phyloP scores from a whole-genome alignment of 2,329 filamentous ascomycete species.

The Trichoderma pleuroti region DNA sequence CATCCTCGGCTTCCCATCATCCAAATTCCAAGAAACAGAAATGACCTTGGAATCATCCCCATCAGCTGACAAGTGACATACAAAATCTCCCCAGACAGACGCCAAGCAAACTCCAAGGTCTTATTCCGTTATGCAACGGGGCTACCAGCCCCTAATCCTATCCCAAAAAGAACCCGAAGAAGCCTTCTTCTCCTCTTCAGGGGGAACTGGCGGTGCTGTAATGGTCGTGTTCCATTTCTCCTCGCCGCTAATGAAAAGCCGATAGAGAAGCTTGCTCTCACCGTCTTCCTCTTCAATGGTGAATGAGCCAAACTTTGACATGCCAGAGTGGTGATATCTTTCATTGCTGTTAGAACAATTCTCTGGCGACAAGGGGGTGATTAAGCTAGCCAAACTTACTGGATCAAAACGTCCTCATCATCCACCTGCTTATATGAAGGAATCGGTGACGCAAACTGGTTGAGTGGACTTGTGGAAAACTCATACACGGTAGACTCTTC shows the following conservation, averaged over 20 bases:
- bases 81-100: not conserved
- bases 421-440: constrained; percentile 80
- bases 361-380: not conserved
- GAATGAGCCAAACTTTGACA: constrained; percentile 74
- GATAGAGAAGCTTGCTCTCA: constrained; percentile 72
- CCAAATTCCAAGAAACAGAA: not conserved
- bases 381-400: constrained; percentile 52
- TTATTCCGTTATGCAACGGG: not conserved
- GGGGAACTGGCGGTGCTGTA: constrained; percentile 39
- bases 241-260: constrained; percentile 75
- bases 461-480: constrained; percentile 86
- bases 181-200: constrained; percentile 29
- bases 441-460: constrained; percentile 88
- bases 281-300: constrained; percentile 68
- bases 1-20: not conserved
- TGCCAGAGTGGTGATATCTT: constrained; percentile 77
- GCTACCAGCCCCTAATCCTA: constrained; percentile 24
- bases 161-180: constrained; percentile 45
- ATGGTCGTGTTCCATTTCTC: constrained; percentile 69
- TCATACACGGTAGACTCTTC: constrained; percentile 71
- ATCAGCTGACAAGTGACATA: not conserved
- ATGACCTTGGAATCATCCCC: not conserved
- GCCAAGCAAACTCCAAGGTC: constrained; percentile 10
- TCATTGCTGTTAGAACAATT: constrained; percentile 3
- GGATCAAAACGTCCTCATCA: constrained; percentile 75